Base-by-base conservation (phyloP, 257 asterid genomes). In the Scutellaria minor region DNA sequence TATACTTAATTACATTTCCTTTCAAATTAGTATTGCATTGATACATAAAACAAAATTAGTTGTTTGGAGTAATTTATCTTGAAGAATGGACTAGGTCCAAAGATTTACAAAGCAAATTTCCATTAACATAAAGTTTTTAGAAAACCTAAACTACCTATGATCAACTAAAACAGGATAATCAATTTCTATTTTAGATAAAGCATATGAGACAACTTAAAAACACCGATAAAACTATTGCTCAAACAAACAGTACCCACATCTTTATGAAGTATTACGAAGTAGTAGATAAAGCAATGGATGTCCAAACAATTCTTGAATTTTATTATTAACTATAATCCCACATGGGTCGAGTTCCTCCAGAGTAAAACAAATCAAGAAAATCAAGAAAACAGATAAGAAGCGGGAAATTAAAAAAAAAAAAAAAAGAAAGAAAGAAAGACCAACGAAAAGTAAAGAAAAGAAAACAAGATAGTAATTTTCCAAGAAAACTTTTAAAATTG, bases 331-430 rank as follows among this genome's bases (percentile, higher is more conserved):
- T 31, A 31, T 31, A 69, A 13, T 47, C 5, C 39, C 7, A 66
- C 10, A 66, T 39, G 62, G 55, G 48, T 9, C 60, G 22, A 73
- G 9, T 14, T 42, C 50, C 72, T 44, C 13, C 47, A 9, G 37
- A 72, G 70, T 27, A 63, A 60, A 41, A 47, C 14, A 53, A 58
- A 40, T 64, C 6, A 39, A 66, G 6, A 53, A 53, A 53, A 47
- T 47, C 53, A 31, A 31, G 37, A 31, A 31, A 31, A 45, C 47
- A 57, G 14, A 20, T 55, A 44, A 7, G 39, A 20, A 20, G 5
- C 37, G 37, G 1, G 8, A 42, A 73, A 47, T 31, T 5, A 41
- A 4, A 31, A 53, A 39, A 13, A 65, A 13, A 39, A 50, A 44
- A 1, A 44, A 12, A 7, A 9, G 53, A 15, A 68, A 24, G 27